A percentile compares a stretch with the other conserved stretches of the same genome.
Evolutionary conservation across 1,139 yeast species (phyloP).

Genomic region (Debaryomyces nepalensis): DNA sequence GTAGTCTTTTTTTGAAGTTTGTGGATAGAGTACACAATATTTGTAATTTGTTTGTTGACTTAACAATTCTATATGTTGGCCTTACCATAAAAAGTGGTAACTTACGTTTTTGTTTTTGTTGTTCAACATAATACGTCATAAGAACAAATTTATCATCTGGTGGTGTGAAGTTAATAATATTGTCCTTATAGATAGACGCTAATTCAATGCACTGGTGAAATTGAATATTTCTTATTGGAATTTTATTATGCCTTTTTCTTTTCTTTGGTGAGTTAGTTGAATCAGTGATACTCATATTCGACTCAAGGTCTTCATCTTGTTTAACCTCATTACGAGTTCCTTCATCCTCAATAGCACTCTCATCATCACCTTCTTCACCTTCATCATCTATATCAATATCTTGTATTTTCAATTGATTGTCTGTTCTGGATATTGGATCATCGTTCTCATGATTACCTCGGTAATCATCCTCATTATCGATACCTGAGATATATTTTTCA

Average conservation of each 20-base stretch:
- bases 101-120: conserved; percentile 38
- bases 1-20: conserved; percentile 40
- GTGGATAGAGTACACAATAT: conserved; percentile 41
- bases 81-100: conserved; percentile 44
- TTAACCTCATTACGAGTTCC: conserved; percentile 25
- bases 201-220: conserved; percentile 53
- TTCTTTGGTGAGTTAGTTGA: too few species aligned
- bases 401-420: conserved; percentile 14
- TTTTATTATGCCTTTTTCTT: conserved; percentile 19
- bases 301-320: conserved; percentile 4
- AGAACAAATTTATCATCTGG: conserved; percentile 51
- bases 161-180: conserved; percentile 48
- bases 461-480: conserved; percentile 25
- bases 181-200: conserved; percentile 42
- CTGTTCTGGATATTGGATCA: conserved; percentile 3
- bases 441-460: conserved; percentile 11
- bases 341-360: conserved; percentile 13
- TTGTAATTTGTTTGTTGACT: conserved; percentile 33
- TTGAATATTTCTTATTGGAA: conserved; percentile 49
- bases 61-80: conserved; percentile 38
- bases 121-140: conserved; percentile 48
- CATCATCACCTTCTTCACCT: conserved; percentile 10
- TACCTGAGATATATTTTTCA: conserved; percentile 38
- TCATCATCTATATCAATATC: conserved; percentile 15
- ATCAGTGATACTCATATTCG: too few species aligned